Evolutionary conservation across 345 rosid species (phyloP), one percentile per base, ranked within the genome.

Genomic region (Erucastrum elatum): DNA sequence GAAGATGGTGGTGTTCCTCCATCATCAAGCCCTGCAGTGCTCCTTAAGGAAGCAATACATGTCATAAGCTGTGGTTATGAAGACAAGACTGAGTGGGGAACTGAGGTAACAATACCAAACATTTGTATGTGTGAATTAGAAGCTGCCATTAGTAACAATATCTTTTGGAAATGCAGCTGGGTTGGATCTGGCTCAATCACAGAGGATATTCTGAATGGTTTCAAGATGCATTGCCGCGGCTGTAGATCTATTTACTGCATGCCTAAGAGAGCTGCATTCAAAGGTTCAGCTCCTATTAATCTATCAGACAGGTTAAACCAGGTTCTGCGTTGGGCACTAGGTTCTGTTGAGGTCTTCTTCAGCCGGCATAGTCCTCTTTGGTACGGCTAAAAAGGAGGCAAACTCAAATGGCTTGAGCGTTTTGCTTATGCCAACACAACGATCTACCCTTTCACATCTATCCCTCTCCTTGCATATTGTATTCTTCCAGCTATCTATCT

Each of bases 181-280:
- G 98, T 49, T 91, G 98, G 98, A 96, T 93, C 75, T 96, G 98
- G 99, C 61, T 96, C 99, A 31, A 96, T 93, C 61, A 93, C 97
- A 64, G 99, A 96, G 81, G 99, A 91, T 85, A 96, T 93, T 71
- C 84, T 96, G 63, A 93, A 96, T 49, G 99, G 98, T 26, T 96
- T 96, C 87, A 93, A 95, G 96, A 93, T 93, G 99, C 97, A 93
- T 71, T 93, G 96, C 70, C 97, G 99, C 39, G 97, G 98, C 37
- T 95, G 98, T 96, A 91, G 99, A 74, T 93, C 99, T 17, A 91
- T 95, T 37, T 95, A 95, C 86, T 93, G 98, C 64, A 95, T 93
- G 99, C 99, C 99, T 63, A 85, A 85, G 84, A 76, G 82, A 70
- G 80, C 99, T 15, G 98, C 99, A 64, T 96, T 96, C 59, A 93